Percentiles rank a stretch among this genome's conserved stretches.
Conservation (phyloP, 208 protist species). For the Leishmania tarentolae region DNA sequence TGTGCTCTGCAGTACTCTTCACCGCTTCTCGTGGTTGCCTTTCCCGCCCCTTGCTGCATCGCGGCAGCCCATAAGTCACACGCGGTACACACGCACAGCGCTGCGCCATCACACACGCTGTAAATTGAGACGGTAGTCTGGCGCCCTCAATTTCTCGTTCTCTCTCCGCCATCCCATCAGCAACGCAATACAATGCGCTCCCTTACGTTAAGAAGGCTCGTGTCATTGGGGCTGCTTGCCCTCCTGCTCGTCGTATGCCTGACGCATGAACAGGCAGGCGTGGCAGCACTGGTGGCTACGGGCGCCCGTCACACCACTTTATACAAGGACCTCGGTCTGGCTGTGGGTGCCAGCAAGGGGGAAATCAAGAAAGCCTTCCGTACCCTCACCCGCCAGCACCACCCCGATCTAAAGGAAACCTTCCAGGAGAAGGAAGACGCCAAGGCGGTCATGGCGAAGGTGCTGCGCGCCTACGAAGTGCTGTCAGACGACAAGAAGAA, state of each 20-base stretch:
- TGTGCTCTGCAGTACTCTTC: constrained; percentile 12
- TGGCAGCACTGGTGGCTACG: constrained; percentile 13
- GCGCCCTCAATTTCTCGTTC: neutral
- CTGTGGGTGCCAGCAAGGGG: constrained; percentile 43
- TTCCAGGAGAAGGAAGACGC: constrained; percentile 83
- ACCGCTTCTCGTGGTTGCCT: neutral
- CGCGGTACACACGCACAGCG: neutral
- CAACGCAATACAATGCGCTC: neutral
- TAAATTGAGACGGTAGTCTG: neutral
- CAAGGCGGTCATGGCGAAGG: constrained; percentile 79
- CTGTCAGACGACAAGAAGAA: constrained; percentile 73
- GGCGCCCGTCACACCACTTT: constrained; percentile 40
- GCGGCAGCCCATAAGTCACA: neutral
- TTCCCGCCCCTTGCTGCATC: constrained; percentile 1
- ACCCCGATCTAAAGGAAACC: constrained; percentile 91
- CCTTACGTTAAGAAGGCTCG: neutral
- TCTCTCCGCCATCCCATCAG: neutral
- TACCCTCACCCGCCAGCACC: constrained; percentile 65
- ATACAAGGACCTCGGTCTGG: constrained; percentile 75
- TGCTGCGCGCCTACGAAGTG: constrained; percentile 82
- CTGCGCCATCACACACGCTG: neutral
- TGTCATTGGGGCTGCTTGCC: constrained; percentile 18
- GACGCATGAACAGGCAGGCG: constrained; percentile 7
- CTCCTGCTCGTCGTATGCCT: constrained; percentile 25
- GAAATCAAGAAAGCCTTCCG: constrained; percentile 87